Evolutionary conservation across 768 basidiomycete species (phyloP), one percentile per base, ranked within the genome.

Genomic region (Cyclocybe aegerita): DNA sequence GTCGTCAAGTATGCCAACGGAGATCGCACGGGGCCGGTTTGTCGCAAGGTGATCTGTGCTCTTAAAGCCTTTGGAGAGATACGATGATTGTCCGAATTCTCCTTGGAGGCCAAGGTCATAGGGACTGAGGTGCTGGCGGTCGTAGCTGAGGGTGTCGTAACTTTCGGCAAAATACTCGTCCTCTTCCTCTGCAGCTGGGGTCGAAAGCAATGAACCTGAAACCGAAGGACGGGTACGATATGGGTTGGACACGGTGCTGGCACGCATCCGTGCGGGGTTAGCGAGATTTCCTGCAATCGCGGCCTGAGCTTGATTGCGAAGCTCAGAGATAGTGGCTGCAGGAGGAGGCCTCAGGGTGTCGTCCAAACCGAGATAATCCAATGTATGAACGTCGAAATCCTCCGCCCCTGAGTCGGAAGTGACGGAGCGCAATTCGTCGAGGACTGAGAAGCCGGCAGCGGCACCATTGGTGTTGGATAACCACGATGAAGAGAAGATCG

Each of bases 331-430:
- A 35, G 92, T 93, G 9, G 92, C 93, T 4, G 92, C 90, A 2
- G 86, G 86, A n/a, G 88, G 83, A 44, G 81, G 83, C 49, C 76
- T 71, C 55, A 93, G 65, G 33, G 56, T 55, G 53, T 77, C 95
- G 60, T 94, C 96, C 60, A 98, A 78, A 39, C 96, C 96, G 43
- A 98, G 88, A 68, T 98, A 98, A 69, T 97, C 95, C 53, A 98
- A 81, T 23, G 96, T 98, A 63, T 93, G 92, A 39, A 94, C 90
- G 60, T 93, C 90, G 66, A 92, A 90, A 43, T 93, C 88, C 47
- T 97, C 95, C 16, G 81, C 76, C n/a, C 76, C 81, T 14, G 87
- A 87, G 64, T 91, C 89, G 55, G 90, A 91, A 29, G 83, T 81
- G 39, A 87, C 85, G 40, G 90, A 90, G 55, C 88, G 87, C 60